Percentiles rank a stretch among this genome's conserved stretches.
phyloP scores from a whole-genome alignment of 768 basidiomycete species.

The Galerina sulciceps region DNA sequence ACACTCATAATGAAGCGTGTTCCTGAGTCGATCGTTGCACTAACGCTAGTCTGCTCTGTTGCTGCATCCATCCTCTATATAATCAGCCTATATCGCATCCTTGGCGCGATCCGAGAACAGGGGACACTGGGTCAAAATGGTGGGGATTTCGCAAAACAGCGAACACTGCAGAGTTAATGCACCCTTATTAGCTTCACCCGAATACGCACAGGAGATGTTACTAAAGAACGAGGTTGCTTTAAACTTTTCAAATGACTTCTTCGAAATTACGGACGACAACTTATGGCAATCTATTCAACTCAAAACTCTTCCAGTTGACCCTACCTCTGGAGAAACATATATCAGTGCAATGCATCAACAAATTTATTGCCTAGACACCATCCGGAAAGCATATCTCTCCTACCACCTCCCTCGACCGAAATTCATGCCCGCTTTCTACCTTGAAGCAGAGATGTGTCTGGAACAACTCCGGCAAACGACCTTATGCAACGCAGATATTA shows the following conservation, averaged over 20 bases:
- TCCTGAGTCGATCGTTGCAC: too few species aligned
- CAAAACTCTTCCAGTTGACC: not conserved
- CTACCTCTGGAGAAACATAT: not conserved
- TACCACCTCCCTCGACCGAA: not conserved
- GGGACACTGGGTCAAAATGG: too few species aligned
- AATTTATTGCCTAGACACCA: slow-evolving; percentile 1
- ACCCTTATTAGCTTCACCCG: not conserved
- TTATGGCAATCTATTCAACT: not conserved
- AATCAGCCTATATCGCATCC: too few species aligned
- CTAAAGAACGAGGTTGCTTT: not conserved
- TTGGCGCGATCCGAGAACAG: too few species aligned
- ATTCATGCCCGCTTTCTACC: not conserved
- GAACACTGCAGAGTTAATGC: not conserved
- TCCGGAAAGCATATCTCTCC: slow-evolving; percentile 5
- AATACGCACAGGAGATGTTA: not conserved
- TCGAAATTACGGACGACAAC: not conserved
- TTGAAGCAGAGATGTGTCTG: slow-evolving; percentile 8
- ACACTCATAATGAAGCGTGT: too few species aligned
- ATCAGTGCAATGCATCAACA: slow-evolving; percentile 8
- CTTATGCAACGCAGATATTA: slow-evolving; percentile 2
- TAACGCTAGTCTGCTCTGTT: too few species aligned
- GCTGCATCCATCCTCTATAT: too few species aligned
- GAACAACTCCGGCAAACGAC: slow-evolving; percentile 9
- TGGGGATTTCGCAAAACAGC: too few species aligned
- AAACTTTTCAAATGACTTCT: not conserved